Conservation (phyloP, 345 rosid species). For the Brassica nigra region DNA sequence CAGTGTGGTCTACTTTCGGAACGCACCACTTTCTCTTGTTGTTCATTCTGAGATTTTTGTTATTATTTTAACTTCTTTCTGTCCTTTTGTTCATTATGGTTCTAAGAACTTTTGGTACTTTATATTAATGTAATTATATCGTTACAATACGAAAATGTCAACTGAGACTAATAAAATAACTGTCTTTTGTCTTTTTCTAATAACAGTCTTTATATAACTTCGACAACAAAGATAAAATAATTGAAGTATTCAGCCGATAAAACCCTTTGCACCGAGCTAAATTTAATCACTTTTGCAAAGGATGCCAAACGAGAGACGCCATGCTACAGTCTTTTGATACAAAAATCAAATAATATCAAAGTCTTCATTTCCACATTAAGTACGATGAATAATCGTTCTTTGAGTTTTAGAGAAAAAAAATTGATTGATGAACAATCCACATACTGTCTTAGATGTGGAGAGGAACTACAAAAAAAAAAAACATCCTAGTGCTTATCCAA, state of each 20-base stretch:
- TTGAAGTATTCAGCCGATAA: neutral
- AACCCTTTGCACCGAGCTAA: neutral
- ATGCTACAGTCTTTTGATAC: neutral
- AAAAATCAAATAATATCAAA: neutral
- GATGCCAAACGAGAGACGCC: neutral
- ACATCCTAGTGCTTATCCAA: neutral
- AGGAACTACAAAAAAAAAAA: neutral
- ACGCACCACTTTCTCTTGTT: slow-evolving; percentile 14
- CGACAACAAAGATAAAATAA: neutral
- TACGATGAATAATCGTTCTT: neutral
- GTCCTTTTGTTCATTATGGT: slow-evolving; percentile 28
- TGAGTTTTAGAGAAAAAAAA: neutral
- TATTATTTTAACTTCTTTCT: slow-evolving; percentile 21
- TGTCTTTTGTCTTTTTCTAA: neutral
- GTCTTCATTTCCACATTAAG: neutral
- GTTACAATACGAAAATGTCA: slow-evolving; percentile 28
- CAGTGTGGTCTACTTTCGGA: slow-evolving; percentile 24
- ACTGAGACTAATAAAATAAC: slow-evolving; percentile 17
- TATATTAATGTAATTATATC: slow-evolving; percentile 21
- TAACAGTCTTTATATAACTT: neutral
- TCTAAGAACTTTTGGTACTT: slow-evolving; percentile 24
- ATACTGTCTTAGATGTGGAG: neutral
- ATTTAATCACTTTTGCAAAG: neutral
- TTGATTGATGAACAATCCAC: neutral
- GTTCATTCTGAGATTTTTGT: slow-evolving; percentile 13